Conservation (phyloP, 73 alveolate species). For the Uronychia binucleata region DNA sequence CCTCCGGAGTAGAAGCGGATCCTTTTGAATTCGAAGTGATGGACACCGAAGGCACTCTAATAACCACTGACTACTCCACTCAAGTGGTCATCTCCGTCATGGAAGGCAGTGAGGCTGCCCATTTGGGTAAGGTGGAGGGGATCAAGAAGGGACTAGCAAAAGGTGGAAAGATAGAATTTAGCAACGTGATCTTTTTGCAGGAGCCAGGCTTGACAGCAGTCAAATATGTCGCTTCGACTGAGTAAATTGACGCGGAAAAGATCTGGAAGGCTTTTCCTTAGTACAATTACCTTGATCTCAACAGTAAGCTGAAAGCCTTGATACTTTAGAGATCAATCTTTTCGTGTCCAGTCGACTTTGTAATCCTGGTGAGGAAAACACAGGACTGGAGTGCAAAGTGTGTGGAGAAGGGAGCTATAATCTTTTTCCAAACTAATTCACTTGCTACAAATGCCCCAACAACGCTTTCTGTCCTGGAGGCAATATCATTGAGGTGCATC, state of each 20-base stretch:
- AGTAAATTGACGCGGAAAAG: background rate
- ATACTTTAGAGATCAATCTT: background rate
- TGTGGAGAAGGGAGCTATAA: conserved; percentile 7
- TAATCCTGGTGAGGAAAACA: background rate
- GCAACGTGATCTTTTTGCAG: background rate
- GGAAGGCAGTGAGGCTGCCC: background rate
- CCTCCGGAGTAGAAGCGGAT: background rate
- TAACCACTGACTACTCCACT: background rate
- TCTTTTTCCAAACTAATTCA: background rate
- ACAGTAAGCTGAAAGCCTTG: background rate
- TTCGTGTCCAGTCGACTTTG: background rate
- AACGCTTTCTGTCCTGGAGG: conserved; percentile 13
- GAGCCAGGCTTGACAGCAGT: background rate
- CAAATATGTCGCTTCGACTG: background rate
- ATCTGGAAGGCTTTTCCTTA: too few species aligned
- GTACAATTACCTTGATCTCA: background rate
- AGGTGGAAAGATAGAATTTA: background rate
- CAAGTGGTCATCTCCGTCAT: background rate
- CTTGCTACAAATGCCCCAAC: background rate
- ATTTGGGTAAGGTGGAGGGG: background rate
- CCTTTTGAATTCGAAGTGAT: background rate
- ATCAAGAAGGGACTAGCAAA: too few species aligned
- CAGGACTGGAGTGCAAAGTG: background rate
- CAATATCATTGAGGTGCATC: background rate
- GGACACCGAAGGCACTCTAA: background rate